Conservation (phyloP, 2,329 filamentous ascomycete species). For the Exophiala sp. region DNA sequence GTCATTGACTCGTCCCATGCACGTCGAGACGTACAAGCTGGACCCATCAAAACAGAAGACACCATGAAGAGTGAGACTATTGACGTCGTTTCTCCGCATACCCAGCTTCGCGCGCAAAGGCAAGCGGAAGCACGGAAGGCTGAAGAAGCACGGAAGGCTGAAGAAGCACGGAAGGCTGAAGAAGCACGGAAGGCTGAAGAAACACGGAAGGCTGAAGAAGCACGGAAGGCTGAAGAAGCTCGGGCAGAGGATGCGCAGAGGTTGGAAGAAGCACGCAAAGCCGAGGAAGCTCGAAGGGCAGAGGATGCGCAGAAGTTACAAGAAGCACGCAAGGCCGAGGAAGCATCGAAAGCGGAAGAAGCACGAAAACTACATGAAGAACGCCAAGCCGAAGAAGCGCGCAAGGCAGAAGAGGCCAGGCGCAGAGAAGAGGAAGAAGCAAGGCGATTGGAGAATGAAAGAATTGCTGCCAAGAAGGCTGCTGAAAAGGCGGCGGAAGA, state of each 20-base stretch:
- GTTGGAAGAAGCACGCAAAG: not conserved
- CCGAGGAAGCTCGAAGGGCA: not conserved
- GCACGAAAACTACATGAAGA: slow-evolving; percentile 5
- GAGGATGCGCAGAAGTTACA: slow-evolving; percentile 7
- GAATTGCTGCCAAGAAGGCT: slow-evolving; percentile 18
- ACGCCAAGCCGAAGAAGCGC: slow-evolving; percentile 12
- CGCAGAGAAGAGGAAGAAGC: slow-evolving; percentile 11
- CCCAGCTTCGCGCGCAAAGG: slow-evolving; percentile 18
- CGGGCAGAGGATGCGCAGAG: slow-evolving; percentile 6
- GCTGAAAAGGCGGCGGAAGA: slow-evolving; percentile 20
- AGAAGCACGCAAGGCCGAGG: slow-evolving; percentile 10
- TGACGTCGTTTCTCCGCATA: slow-evolving; percentile 19
- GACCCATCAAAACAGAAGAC: slow-evolving; percentile 24
- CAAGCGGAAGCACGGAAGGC: no score
- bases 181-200: no score
- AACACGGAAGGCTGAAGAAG: no score
- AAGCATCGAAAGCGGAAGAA: slow-evolving; percentile 14
- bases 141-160: no score
- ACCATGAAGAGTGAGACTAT: slow-evolving; percentile 25
- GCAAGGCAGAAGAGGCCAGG: slow-evolving; percentile 7
- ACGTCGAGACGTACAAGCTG: no score
- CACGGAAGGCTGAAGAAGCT: slow-evolving; percentile 11
- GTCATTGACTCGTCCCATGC: no score
- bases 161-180: no score
- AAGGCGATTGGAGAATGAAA: slow-evolving; percentile 14